These are phyloP conservation scores for Soucietia sequanensis DNA, from an alignment of 805 yeast species.

Conservation along the genomic window DNA sequence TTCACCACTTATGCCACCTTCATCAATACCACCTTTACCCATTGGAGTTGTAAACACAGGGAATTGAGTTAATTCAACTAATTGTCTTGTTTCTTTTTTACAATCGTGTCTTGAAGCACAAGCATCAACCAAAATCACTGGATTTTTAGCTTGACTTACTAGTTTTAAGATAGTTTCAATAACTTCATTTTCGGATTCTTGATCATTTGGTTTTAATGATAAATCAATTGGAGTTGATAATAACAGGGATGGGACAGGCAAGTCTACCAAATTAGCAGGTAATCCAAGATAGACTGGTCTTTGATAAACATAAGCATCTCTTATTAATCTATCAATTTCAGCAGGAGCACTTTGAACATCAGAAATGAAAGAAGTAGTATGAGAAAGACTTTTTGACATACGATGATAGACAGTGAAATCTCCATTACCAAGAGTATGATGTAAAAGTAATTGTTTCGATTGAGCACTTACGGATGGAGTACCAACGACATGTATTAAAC, in stretches of 20 bases:
- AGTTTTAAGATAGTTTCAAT: constrained; percentile 25
- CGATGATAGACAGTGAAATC: constrained; percentile 42
- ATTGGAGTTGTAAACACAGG: constrained; percentile 41
- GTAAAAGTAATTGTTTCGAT: constrained; percentile 42
- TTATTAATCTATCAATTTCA: constrained; percentile 39
- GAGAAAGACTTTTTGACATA: constrained; percentile 37
- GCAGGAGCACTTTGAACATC: constrained; percentile 34
- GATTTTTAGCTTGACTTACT: constrained; percentile 28
- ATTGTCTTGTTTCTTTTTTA: constrained; percentile 29
- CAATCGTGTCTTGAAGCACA: constrained; percentile 40
- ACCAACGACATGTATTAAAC: constrained; percentile 39
- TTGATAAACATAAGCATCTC: constrained; percentile 37
- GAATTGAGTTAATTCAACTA: constrained; percentile 39
- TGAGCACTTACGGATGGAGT: constrained; percentile 38
- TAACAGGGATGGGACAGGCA: constrained; percentile 32
- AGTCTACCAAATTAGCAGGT: constrained; percentile 40
- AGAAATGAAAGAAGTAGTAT: constrained; percentile 36
- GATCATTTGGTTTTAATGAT: constrained; percentile 30
- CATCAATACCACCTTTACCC: constrained; percentile 40
- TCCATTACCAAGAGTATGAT: constrained; percentile 44
- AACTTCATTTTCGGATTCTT: constrained; percentile 38
- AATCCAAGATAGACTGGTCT: constrained; percentile 41
- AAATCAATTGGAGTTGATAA: constrained; percentile 37
- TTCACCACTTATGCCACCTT: constrained; percentile 33
- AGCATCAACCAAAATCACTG: constrained; percentile 39